Conservation (phyloP, 495 filamentous ascomycete species). For the Trichoderma parareesei region DNA sequence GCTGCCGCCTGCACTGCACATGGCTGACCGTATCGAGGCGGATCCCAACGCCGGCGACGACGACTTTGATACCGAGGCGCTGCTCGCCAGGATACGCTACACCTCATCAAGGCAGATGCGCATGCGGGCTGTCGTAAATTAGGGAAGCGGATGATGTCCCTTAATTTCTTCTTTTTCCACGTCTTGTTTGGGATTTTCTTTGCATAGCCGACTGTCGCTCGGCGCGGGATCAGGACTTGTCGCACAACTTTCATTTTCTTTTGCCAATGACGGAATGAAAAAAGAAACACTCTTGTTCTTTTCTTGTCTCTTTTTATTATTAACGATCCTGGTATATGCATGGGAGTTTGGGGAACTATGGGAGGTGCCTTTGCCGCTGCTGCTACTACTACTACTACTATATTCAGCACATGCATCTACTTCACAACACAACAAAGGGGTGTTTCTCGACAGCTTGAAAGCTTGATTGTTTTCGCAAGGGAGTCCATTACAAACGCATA, state of each 20-base stretch:
- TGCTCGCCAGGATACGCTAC: not conserved
- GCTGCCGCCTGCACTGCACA: not conserved
- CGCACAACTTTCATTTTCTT: not conserved
- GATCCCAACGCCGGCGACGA: not conserved
- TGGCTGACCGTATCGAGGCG: not conserved
- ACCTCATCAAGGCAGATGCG: not conserved
- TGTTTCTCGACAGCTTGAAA: not conserved
- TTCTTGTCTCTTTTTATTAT: too few relatives aligned
- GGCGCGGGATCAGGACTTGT: slow-evolving; percentile 1
- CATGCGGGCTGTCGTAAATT: not conserved
- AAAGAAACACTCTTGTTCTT: not conserved
- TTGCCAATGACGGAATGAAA: slow-evolving; percentile 9
- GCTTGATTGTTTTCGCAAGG: too few relatives aligned
- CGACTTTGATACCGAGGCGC: not conserved
- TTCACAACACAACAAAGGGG: not conserved
- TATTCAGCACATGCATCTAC: too few relatives aligned
- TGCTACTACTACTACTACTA: too few relatives aligned
- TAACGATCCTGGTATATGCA: slow-evolving; percentile 10
- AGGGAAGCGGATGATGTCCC: not conserved
- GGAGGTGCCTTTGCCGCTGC: not conserved
- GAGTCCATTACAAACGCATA: too few relatives aligned
- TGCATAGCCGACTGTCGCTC: slow-evolving; percentile 1
- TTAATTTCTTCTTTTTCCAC: not conserved
- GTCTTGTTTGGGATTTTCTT: not conserved
- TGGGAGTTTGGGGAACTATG: not conserved